Percentiles rank a stretch among this genome's conserved stretches.
phyloP scores from a whole-genome alignment of 2,329 filamentous ascomycete genomes.

The Colletotrichum orbiculare region DNA sequence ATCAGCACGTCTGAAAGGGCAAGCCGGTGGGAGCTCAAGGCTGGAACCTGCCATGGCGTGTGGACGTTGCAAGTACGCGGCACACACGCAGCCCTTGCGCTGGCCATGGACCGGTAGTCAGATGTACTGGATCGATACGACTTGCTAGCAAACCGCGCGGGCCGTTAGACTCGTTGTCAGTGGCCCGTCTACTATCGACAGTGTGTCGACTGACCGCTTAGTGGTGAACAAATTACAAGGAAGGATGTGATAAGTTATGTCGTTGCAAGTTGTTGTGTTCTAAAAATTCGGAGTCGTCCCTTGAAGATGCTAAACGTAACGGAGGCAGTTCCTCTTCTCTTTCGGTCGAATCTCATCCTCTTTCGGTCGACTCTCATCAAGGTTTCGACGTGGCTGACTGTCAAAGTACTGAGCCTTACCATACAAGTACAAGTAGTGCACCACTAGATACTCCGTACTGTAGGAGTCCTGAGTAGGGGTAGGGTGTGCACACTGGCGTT shows the following conservation, averaged over 20 bases:
- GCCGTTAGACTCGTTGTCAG: no score
- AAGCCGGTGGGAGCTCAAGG: not conserved
- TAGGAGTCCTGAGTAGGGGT: no score
- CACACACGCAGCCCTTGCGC: no score
- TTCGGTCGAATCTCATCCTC: conserved; percentile 10
- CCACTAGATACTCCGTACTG: no score
- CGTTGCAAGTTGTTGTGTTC: conserved; percentile 26
- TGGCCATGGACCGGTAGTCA: no score
- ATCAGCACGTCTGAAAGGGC: no score
- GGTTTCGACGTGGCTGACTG: not conserved
- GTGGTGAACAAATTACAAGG: not conserved
- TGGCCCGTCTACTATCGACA: conserved; percentile 12
- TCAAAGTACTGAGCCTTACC: no score
- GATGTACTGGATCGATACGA: no score
- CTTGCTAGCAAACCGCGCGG: no score
- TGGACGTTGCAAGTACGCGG: no score
- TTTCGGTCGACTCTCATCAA: conserved; percentile 9
- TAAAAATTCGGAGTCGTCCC: conserved; percentile 2
- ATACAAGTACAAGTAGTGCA: no score
- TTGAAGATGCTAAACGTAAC: conserved; percentile 19
- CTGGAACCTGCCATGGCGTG: not conserved
- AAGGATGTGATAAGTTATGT: conserved; percentile 2
- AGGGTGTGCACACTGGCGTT: not conserved
- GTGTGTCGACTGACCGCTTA: conserved; percentile 11
- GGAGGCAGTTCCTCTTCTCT: conserved; percentile 18